Base-by-base conservation (phyloP, 257 asterid species). In the Craterostigma plantagineum region DNA sequence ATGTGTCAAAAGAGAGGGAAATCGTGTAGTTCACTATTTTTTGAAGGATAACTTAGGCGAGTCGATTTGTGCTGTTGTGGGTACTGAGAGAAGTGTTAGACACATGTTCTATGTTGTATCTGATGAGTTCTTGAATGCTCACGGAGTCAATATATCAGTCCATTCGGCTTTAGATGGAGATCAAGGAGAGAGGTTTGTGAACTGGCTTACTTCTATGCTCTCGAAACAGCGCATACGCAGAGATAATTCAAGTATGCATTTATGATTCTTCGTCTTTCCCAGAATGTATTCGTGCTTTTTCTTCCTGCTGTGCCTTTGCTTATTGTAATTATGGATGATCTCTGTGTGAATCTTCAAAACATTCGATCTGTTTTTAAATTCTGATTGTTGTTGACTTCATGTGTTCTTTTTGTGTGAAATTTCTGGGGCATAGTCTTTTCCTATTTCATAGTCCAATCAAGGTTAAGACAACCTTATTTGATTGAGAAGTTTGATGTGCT, bases 161-260 rank as follows among this genome's bases (percentile, higher is more conserved):
- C 67, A 70, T 53, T 65, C 9, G 93, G 95, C 14, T 79, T 75
- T 49, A 68, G 93, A 58, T 90, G 98, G 98, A 83, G 98, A 68
- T 90, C 95, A 14, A 76, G 95, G 70, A 70, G 98, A 67, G 98
- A 90, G 69, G 98, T 90, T 90, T 15, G 98, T 90, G 53, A 79
- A 90, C 56, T 82, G 98, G 98, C 90, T 90, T 42, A 83, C 92
- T 49, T 82, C 95, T 38, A 83, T 83, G 92, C 54, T 90, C 56
- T 90, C 98, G 1, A 90, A 82, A 57, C 93, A 73, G 48, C 95
- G 72, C 36, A 61, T 65, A 33, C 78, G 63, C 40, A 75, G 70
- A 38, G 91, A 72, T 50, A 65, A 43, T 50, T 52, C 80, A 14
- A 63, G 97, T 87, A 76, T 43, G 84, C 43, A 34, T 59, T 36